Percentiles rank a stretch among this genome's conserved stretches.
Evolutionary conservation across 768 basidiomycete species (phyloP).

Genomic region (Amanita fuliginea): DNA sequence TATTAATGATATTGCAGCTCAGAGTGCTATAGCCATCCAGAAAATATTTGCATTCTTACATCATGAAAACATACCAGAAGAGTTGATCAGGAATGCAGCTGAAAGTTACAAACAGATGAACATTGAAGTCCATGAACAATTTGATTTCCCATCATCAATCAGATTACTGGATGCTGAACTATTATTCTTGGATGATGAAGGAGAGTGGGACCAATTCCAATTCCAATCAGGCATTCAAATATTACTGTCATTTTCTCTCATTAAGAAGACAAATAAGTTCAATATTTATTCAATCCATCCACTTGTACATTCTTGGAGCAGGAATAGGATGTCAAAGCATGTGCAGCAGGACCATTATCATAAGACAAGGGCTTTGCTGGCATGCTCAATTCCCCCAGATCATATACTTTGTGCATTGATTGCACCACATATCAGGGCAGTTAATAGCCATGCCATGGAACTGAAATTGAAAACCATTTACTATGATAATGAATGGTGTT

Average conservation of each 20-base stretch:
- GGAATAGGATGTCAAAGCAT: neutral
- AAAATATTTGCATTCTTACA: constrained; percentile 12
- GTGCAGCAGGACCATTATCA: neutral
- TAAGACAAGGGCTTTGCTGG: neutral
- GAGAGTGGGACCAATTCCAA: constrained; percentile 8
- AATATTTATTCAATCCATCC: constrained; percentile 8
- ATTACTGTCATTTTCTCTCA: constrained; percentile 10
- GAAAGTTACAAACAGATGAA: neutral
- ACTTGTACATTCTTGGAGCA: constrained; percentile 7
- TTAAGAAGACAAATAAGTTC: constrained; percentile 2
- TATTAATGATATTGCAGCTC: neutral
- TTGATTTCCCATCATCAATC: neutral
- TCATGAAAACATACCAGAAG: constrained; percentile 9
- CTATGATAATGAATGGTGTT: neutral
- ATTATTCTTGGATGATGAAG: neutral
- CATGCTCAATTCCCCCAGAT: neutral
- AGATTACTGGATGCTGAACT: neutral
- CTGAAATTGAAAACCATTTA: neutral
- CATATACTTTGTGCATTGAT: neutral
- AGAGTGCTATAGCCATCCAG: constrained; percentile 11
- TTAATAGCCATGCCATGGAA: neutral
- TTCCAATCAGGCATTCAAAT: constrained; percentile 11
- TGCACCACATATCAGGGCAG: constrained; percentile 6
- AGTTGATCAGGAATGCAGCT: constrained; percentile 9
- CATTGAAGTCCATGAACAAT: neutral